Evolutionary conservation across 495 filamentous ascomycete genomes (phyloP).

Genomic region (Xylaria bambusicola): DNA sequence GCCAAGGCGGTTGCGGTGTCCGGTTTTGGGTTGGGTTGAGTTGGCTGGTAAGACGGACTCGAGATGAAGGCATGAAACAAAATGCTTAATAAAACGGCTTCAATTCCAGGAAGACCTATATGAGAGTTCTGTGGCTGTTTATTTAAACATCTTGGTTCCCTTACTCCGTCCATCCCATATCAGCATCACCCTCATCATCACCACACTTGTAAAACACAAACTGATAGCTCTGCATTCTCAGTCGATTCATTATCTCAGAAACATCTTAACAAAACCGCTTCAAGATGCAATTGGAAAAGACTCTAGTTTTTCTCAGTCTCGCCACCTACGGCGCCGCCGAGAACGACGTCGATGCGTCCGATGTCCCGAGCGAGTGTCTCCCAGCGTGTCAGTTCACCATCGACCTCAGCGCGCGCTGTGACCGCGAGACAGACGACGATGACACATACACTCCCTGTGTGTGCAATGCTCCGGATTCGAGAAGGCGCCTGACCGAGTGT

Average conservation of each 20-base stretch:
- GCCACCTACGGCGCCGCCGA: conserved; percentile 14
- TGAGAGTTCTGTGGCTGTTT: too few species aligned
- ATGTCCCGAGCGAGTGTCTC: conserved; percentile 14
- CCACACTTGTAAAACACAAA: not conserved
- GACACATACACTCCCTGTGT: conserved; percentile 12
- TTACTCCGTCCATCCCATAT: not conserved
- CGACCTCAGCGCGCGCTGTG: conserved; percentile 16
- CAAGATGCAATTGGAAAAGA: conserved; percentile 8
- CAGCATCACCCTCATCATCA: not conserved
- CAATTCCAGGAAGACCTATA: not conserved
- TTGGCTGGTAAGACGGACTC: not conserved
- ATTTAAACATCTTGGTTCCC: not conserved
- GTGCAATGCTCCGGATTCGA: not conserved
- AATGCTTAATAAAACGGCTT: not conserved
- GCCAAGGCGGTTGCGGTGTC: conserved; percentile 1
- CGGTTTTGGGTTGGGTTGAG: too few species aligned
- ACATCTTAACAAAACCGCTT: not conserved
- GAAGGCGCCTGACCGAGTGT: conserved; percentile 16
- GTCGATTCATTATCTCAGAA: not conserved
- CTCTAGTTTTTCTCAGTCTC: conserved; percentile 1
- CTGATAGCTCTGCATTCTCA: not conserved
- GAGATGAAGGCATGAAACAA: not conserved
- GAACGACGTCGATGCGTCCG: conserved; percentile 15
- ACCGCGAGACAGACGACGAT: conserved; percentile 10
- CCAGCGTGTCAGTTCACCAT: conserved; percentile 20